Evolutionary conservation across 202 grass and related monocot species (phyloP).

Genomic region (Panicum virgatum): DNA sequence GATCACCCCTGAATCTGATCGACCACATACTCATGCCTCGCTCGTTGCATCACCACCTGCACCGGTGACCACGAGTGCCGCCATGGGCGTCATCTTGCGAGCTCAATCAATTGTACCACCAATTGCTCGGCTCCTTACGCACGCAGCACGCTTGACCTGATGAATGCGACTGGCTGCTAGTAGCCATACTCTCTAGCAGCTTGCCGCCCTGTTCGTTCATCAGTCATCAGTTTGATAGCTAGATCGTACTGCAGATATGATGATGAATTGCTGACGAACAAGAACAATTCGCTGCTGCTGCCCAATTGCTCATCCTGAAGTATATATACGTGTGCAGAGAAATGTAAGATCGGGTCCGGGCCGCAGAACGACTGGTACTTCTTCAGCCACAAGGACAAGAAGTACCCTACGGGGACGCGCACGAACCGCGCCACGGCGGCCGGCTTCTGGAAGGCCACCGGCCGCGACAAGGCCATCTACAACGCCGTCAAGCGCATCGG

Average conservation of each 20-base stretch:
- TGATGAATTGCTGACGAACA: no score
- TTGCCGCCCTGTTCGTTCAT: background rate
- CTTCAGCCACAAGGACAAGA: slow-evolving; percentile 99
- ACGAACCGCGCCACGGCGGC: slow-evolving; percentile 88
- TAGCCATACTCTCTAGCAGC: background rate
- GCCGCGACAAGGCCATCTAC: slow-evolving; percentile 96
- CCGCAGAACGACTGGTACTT: slow-evolving; percentile 99
- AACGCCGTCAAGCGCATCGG: slow-evolving; percentile 78
- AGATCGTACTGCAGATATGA: background rate
- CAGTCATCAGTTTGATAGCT: background rate
- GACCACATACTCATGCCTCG: no score
- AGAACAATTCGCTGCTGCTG: no score
- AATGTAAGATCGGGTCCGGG: slow-evolving; percentile 85
- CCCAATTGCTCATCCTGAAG: no score
- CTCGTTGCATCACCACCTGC: background rate
- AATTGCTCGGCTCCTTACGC: background rate
- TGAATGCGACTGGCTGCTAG: background rate
- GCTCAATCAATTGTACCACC: background rate
- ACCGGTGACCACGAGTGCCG: background rate
- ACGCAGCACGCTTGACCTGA: background rate
- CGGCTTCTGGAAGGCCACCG: slow-evolving; percentile 97
- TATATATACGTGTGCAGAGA: slow-evolving; percentile 42
- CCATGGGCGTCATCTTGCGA: background rate
- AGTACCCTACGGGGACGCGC: slow-evolving; percentile 90
- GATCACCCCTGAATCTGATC: no score